Conservation (phyloP, 805 yeast genomes). For the Ogataea chonburiensis region DNA sequence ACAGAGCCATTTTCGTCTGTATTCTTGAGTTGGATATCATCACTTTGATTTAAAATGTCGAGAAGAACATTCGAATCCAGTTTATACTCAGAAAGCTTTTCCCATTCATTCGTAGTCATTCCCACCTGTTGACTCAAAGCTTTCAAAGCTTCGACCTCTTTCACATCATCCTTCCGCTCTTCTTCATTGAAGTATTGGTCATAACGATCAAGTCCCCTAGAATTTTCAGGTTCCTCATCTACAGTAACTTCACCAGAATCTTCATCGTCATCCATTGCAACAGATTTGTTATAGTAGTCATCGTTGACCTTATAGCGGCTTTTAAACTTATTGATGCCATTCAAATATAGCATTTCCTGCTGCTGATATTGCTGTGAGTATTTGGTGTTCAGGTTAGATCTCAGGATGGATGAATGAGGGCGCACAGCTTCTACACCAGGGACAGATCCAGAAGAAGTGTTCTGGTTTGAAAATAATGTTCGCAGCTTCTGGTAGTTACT, state of each 20-base stretch:
- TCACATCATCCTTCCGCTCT: conserved; percentile 21
- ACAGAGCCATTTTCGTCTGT: conserved; percentile 36
- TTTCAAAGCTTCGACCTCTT: conserved; percentile 32
- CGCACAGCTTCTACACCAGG: conserved; percentile 19
- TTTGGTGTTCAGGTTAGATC: conserved; percentile 33
- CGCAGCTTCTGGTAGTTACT: conserved; percentile 21
- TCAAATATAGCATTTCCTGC: conserved; percentile 52
- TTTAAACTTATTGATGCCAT: conserved; percentile 39
- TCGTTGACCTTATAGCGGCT: conserved; percentile 39
- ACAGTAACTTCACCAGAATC: conserved; percentile 29
- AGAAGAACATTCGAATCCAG: conserved; percentile 36
- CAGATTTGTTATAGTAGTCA: conserved; percentile 55
- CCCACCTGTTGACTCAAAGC: conserved; percentile 36
- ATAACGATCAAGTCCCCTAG: conserved; percentile 19
- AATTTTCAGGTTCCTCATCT: conserved; percentile 27
- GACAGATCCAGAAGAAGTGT: conserved; percentile 4
- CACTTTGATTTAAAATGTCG: conserved; percentile 36
- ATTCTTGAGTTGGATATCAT: conserved; percentile 33
- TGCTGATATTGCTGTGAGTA: conserved; percentile 45
- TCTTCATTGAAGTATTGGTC: conserved; percentile 22
- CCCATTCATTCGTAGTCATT: conserved; percentile 30
- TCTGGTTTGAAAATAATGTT: conserved; percentile 12
- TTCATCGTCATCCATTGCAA: conserved; percentile 37
- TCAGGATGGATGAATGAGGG: conserved; percentile 31
- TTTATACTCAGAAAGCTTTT: conserved; percentile 36